Evolutionary conservation across 140 eudicot species (phyloP).

Genomic region (Anethum foeniculum): DNA sequence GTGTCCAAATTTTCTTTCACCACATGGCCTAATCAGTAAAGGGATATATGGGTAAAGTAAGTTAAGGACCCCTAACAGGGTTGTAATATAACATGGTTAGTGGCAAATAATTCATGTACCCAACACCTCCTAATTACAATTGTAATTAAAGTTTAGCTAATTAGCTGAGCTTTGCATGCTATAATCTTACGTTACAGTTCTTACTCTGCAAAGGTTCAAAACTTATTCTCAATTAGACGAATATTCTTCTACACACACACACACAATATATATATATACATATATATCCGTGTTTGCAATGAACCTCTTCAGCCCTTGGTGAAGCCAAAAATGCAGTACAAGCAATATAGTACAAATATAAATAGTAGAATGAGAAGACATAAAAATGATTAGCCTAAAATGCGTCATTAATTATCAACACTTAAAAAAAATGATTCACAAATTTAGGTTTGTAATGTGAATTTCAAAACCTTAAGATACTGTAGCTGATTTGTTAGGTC

Average conservation of each 20-base stretch:
- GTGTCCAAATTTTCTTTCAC: background rate
- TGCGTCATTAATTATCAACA: too few species aligned
- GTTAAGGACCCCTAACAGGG: background rate
- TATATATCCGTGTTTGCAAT: background rate
- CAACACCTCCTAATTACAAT: background rate
- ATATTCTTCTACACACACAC: background rate
- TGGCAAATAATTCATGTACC: background rate
- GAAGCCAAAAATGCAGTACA: background rate
- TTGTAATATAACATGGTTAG: background rate
- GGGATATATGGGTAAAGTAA: background rate
- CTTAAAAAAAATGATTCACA: background rate
- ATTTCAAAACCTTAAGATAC: conserved; percentile 54
- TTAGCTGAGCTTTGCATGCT: background rate
- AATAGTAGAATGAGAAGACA: too few species aligned
- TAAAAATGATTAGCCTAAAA: too few species aligned
- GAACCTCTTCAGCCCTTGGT: background rate
- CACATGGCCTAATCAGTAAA: background rate
- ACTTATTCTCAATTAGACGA: background rate
- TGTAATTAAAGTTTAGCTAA: background rate
- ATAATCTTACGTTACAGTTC: background rate
- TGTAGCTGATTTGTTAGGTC: conserved; percentile 54
- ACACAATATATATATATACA: background rate
- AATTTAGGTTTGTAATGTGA: conserved; percentile 7
- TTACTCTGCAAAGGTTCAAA: background rate
- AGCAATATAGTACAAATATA: background rate